Evolutionary conservation across 1,139 yeast genomes (phyloP), one percentile per base, ranked within the genome.

Genomic region (Candida glucosophila): DNA sequence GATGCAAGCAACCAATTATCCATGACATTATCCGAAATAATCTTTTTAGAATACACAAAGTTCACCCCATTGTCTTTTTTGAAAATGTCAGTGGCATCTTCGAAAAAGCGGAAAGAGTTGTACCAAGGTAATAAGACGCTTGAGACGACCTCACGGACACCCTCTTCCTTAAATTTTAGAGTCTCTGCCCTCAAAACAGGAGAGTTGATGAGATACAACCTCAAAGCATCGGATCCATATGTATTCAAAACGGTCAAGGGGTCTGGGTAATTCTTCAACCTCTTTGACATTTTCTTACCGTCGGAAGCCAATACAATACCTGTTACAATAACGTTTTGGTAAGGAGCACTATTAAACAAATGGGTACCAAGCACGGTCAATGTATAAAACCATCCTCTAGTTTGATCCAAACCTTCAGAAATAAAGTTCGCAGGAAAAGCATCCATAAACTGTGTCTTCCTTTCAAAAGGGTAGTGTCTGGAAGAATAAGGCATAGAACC

Each of bases 331-430:
- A 90, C 95, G 53, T 92, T 92, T 58, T 90, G 68, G 67, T 82
- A 92, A 24, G 98, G 97, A 36, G 94, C 93, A 32, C 77, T 73
- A 45, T 81, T 80, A 63, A 90, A 90, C 46, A 92, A 65, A 44
- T 90, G 97, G 32, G 95, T 85, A 53, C 98, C 98, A 46, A 92
- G 69, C 15, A 92, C 96, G 22, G 95, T 79, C 52, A 92, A 69
- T 26, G 98, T 90, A 59, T 92, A 92, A 63, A 92, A 92, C 99
- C 99, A 90, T 52, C 99, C 99, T 74, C 99, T 83, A 28, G 99
- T 90, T 67, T 90, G 99, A 63, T 90, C 99, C 44, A 90, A 74
- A 61, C 99, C 99, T 67, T 90, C 99, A 34, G 96, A 80, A 44
- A 90, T 92, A 58, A 90, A 90, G 56, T 92, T 90, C 20, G 95